Evolutionary conservation across 1,139 yeast genomes (phyloP).

Genomic region (Diutina mesorugosa): DNA sequence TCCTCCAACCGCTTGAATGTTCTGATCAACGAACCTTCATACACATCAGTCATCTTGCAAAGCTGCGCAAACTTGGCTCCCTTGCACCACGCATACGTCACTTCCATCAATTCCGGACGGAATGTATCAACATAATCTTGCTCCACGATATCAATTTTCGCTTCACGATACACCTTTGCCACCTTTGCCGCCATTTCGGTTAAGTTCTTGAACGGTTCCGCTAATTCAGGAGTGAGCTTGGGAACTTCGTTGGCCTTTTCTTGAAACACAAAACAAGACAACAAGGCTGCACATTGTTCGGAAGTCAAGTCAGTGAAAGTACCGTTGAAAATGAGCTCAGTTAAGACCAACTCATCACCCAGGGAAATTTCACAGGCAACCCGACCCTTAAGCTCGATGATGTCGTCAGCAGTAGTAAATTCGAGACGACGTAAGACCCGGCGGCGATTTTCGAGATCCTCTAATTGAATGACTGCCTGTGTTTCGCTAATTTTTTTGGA

Average conservation of each 20-base stretch:
- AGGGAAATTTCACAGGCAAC: slow-evolving; percentile 95
- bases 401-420: slow-evolving; percentile 71
- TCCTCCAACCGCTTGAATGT: slow-evolving; percentile 92
- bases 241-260: slow-evolving; percentile 89
- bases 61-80: slow-evolving; percentile 94
- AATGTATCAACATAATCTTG: slow-evolving; percentile 87
- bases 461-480: slow-evolving; percentile 84
- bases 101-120: slow-evolving; percentile 92
- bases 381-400: slow-evolving; percentile 90
- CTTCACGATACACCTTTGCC: slow-evolving; percentile 80
- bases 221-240: slow-evolving; percentile 70
- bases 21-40: slow-evolving; percentile 91
- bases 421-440: slow-evolving; percentile 76
- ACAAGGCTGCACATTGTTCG: slow-evolving; percentile 82
- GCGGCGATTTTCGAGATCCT: slow-evolving; percentile 85
- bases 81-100: slow-evolving; percentile 91
- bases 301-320: slow-evolving; percentile 77
- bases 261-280: slow-evolving; percentile 94
- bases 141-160: slow-evolving; percentile 79
- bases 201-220: slow-evolving; percentile 78
- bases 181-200: slow-evolving; percentile 84
- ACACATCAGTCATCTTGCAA: slow-evolving; percentile 97
- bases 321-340: slow-evolving; percentile 85
- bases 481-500: slow-evolving; percentile 66
- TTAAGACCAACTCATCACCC: slow-evolving; percentile 81